phyloP scores from a whole-genome alignment of 2,329 filamentous ascomycete genomes.

The Colletotrichum musicola region DNA sequence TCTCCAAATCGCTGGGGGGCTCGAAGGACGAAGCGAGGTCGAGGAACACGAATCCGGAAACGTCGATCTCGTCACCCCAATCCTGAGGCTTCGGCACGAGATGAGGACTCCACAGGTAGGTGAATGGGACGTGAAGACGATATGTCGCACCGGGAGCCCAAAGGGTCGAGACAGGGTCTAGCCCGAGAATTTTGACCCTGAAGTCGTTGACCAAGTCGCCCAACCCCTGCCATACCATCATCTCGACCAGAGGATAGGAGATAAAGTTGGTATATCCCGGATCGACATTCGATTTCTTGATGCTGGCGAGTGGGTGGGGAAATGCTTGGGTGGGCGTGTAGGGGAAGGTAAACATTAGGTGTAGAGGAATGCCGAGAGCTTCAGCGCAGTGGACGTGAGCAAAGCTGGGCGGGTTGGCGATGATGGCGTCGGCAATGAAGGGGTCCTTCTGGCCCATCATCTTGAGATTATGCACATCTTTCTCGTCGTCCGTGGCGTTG shows the following conservation, averaged over 20 bases:
- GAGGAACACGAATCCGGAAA: constrained; percentile 84
- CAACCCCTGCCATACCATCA: constrained; percentile 92
- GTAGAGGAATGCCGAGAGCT: constrained; percentile 80
- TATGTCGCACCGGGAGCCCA: constrained; percentile 83
- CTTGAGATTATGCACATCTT: constrained; percentile 69
- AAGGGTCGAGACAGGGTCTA: constrained; percentile 81
- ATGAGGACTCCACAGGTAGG: constrained; percentile 78
- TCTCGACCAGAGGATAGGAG: constrained; percentile 83
- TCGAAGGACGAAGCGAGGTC: constrained; percentile 73
- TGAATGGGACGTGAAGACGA: constrained; percentile 79
- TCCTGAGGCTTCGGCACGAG: constrained; percentile 76
- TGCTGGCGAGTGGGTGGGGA: constrained; percentile 81
- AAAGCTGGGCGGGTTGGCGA: constrained; percentile 85
- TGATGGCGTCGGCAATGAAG: constrained; percentile 83
- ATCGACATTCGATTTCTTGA: constrained; percentile 79
- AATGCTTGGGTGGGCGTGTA: constrained; percentile 82
- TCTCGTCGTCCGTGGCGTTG: constrained; percentile 78
- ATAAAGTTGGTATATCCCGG: constrained; percentile 83
- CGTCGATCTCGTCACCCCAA: constrained; percentile 78
- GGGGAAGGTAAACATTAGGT: constrained; percentile 91
- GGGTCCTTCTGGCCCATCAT: constrained; percentile 73
- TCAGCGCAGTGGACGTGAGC: constrained; percentile 86
- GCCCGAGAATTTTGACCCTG: constrained; percentile 73
- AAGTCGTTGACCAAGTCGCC: constrained; percentile 84
- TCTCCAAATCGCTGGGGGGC: constrained; percentile 66